Evolutionary conservation across 2,329 filamentous ascomycete species (phyloP), one percentile per base, ranked within the genome.

Genomic region (Blumeria graminis): DNA sequence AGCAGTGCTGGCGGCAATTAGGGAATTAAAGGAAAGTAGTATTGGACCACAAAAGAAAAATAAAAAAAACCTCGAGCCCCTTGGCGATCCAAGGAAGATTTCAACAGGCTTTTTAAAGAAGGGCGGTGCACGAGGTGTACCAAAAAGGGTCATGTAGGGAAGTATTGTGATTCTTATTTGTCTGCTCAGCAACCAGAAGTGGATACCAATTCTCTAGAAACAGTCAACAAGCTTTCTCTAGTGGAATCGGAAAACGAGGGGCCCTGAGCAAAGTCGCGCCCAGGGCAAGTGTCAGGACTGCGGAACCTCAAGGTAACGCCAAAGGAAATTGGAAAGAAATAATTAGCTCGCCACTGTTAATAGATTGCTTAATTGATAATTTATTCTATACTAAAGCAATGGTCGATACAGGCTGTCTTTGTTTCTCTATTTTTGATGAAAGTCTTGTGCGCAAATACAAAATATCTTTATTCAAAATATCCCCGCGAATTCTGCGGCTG

Each of bases 351-450:
- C 51, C n/a, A 36, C 14, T 54, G 11, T 22, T 39, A 34, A 54
- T 54, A 35, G 34, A 54, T 34, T 54, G 35, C 28, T 22, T 54
- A 54, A 33, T 54, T 33, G 41, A 54, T 39, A 39, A 54, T 54
- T 35, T 16, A 22, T 35, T 54, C 32, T 28, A 54, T 11, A n/a
- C 32, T 34, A 54, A 34, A 18, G 34, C 51, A 14, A 35, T 54
- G 16, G n/a, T 41, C 22, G 51, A 54, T 39, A 54, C 51, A 18
- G 51, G 51, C 16, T 54, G 51, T 38, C 33, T 54, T 3, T 35
- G 35, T n/a, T 54, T 35, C 33, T 54, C 51, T 11, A 18, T 41
- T 32, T 54, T 54, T 28, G 33, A 54, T 36, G 51, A 54, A 32
- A n/a, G 22, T 32, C 51, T 54, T 18, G 51, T 54, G 51, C 51